Base-by-base conservation (phyloP, 352 stramenopile species). In the Globisporangium nunn region DNA sequence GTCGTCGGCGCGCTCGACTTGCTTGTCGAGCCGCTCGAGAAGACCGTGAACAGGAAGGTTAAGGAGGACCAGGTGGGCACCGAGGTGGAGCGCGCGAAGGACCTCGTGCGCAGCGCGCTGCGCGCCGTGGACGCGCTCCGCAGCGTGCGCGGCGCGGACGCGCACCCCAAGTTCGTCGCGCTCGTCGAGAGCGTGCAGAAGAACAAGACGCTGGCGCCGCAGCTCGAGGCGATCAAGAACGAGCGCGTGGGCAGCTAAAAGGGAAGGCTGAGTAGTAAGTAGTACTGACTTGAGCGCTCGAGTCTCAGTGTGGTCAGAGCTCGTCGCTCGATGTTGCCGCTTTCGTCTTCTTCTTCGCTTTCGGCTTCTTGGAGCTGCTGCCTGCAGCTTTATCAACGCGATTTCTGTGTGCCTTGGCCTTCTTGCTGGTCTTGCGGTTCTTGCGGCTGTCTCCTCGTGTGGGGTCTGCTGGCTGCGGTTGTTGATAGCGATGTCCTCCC, bases 31-130 rank as follows among this genome's bases (percentile, higher is more conserved):
- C 80, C 93, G 14, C 68, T 99, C 30, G 91, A 98, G 52, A 98
- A 98, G 68, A 98, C 95, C 6, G 70, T 97, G 43, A 96, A 97
- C 70, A 98, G 98, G 65, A 97, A 89, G 56, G 70, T 98, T 56
- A 98, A 97, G 67, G 93, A 97, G 37, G 78, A 95, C 37, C 95
- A 98, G 50, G 95, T 97, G 12, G 96, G 93, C 3, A 97, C 94
- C 6, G 95, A 99, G 62, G 81, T 98, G 18, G 96, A 99, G 58
- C 88, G 96, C 50, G 81, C 93, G 4, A 98, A 98, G 54, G 96
- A 99, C 63, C 87, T 98, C 59, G 98, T 98, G 52, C 96, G 97
- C 59, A 98, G 91, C 54, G 95, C 83, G 18, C 68, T 99, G 63
- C 88, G 92, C 65, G 87, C 85, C 0, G 71, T 96, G 12, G 79